Percentiles rank a stretch among this genome's conserved stretches.
These are phyloP conservation scores for Xylariales sp. DNA, from an alignment of 2,329 filamentous ascomycete species.

Conservation along the genomic window DNA sequence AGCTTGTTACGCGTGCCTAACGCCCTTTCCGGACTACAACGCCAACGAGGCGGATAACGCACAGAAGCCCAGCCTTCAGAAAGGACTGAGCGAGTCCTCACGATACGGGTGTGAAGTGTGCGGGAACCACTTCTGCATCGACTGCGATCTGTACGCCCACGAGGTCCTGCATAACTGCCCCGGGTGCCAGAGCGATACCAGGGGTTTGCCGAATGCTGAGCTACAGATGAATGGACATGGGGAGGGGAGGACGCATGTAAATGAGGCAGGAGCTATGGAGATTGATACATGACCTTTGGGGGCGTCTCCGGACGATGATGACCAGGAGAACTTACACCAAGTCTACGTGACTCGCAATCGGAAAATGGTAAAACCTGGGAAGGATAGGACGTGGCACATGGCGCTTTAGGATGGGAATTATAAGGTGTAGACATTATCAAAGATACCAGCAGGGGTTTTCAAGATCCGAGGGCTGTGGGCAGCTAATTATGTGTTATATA, in stretches of 20 bases:
- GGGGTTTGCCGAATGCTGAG: slow-evolving; percentile 18
- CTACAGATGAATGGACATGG: slow-evolving; percentile 21
- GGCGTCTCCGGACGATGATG: no score
- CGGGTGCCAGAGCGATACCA: slow-evolving; percentile 64
- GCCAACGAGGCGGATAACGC: slow-evolving; percentile 14
- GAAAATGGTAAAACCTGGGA: no score
- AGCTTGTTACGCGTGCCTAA: slow-evolving; percentile 75
- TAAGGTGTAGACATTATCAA: no score
- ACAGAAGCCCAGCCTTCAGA: slow-evolving; percentile 28
- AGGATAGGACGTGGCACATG: no score
- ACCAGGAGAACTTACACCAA: no score
- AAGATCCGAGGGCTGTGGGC: no score
- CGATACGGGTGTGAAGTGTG: slow-evolving; percentile 90
- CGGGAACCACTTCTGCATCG: slow-evolving; percentile 89
- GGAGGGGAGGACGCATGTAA: slow-evolving; percentile 27
- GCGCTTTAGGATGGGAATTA: no score
- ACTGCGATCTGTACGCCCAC: slow-evolving; percentile 94
- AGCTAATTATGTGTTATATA: no score
- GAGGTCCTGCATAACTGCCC: slow-evolving; percentile 95
- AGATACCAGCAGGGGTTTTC: no score
- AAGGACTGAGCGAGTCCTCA: slow-evolving; percentile 76
- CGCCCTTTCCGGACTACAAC: slow-evolving; percentile 58
- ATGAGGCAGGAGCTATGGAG: slow-evolving; percentile 41
- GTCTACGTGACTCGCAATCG: no score
- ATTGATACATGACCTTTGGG: slow-evolving; percentile 38